A percentile compares a stretch with the other conserved stretches of the same genome.
These are phyloP conservation scores for Brassica juncea DNA, from an alignment of 345 rosid genomes.

Conservation along the genomic window DNA sequence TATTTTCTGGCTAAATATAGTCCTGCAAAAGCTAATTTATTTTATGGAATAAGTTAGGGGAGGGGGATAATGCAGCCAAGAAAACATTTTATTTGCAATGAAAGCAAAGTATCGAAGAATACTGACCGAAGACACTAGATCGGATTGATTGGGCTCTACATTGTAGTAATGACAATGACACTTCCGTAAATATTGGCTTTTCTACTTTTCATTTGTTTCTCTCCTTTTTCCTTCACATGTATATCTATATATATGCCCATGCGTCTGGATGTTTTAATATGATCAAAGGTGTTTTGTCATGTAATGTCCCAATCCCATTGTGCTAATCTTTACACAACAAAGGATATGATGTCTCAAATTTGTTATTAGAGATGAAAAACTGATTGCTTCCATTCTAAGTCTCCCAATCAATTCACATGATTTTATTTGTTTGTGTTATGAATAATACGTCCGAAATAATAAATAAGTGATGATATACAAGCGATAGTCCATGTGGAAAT, in stretches of 20 bases:
- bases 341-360: constrained; percentile 36
- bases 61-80: constrained; percentile 8
- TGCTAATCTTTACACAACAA: constrained; percentile 34
- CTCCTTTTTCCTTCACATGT: not conserved
- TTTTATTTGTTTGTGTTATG: no score
- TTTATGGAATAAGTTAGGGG: no score
- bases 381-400: constrained; percentile 28
- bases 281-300: constrained; percentile 17
- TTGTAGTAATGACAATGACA: constrained; percentile 17
- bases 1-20: not conserved
- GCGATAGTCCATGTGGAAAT: not conserved
- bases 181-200: not conserved
- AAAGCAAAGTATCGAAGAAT: constrained; percentile 25
- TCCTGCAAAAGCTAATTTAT: not conserved
- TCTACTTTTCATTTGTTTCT: not conserved
- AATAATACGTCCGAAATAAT: no score
- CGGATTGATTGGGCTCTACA: constrained; percentile 42
- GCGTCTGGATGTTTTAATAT: not conserved
- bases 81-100: not conserved
- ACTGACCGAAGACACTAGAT: constrained; percentile 31
- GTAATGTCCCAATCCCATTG: constrained; percentile 27
- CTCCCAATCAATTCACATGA: constrained; percentile 16
- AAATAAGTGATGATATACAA: not conserved
- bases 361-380: constrained; percentile 13
- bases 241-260: not conserved